Base-by-base conservation (phyloP, 106 monocot species). In the Dendrobium chrysotoxum region DNA sequence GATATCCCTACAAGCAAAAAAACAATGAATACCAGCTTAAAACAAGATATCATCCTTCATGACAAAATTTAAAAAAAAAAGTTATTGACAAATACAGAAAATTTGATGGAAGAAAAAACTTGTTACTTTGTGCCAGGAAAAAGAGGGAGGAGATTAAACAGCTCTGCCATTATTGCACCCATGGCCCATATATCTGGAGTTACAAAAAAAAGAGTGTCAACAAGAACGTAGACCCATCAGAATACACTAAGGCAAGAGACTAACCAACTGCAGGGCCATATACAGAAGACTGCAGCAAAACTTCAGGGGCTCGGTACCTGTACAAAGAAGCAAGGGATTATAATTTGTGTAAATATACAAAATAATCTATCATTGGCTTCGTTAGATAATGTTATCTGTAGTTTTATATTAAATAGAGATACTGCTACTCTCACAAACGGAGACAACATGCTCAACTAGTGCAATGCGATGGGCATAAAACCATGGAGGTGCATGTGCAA, bases 91-190 rank as follows among this genome's bases (percentile, higher is more conserved):
- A 74, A 21, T 73, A 40, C 15, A 72, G 1, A 40, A 31, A 40
- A 73, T n/a, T 40, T 7, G 38, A 74, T 50, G 44, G 45, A 76
- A 26, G 28, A 47, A 76, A 13, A 76, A 76, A 47, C 76, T 7
- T 16, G 5, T n/a, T 87, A 99, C 99, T 88, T 95, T 81, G 86
- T 82, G 46, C 99, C 99, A 91, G 99, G 99, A 82, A 99, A 99
- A 86, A 99, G 99, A 82, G 99, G 99, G 12, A 82, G 92, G 26
- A 93, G 88, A n/a, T 90, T 91, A 74, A 99, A 88, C 81, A 99
- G 85, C 83, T 99, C 99, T 74, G 99, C 93, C 84, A 99, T 93
- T 61, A 99, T 99, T 40, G 95, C 99, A 50, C 99, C 99, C 99
- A 99, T 99, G 54, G 99, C 99, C 99, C 99, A 99, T 86, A 91